Evolutionary conservation across 495 filamentous ascomycete genomes (phyloP), one percentile per base, ranked within the genome.

Genomic region (Oidiodendron maius): DNA sequence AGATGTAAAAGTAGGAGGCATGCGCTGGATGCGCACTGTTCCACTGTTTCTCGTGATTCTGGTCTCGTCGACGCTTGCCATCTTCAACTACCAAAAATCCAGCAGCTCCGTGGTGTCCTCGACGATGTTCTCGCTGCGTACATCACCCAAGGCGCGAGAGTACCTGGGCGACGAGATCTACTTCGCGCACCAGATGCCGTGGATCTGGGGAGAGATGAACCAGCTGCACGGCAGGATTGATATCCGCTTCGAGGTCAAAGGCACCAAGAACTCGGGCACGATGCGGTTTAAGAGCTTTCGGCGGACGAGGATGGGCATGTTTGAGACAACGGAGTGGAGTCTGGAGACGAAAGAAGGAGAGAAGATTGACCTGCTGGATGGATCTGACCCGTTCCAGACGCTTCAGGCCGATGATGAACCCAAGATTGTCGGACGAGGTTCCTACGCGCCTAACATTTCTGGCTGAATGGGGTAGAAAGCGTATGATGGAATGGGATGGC

Each of bases 61-160:
- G 44, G 77, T 77, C 25, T 71, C 71, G 16, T 82, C 80, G 42
- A 80, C 83, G 51, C 69, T 93, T 30, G 87, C 81, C 36, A 93
- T 95, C 64, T 97, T 98, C 83, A 98, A 98, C 72, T 97, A 98
- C 76, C 91, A 98, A 60, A 96, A 96, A 62, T 76, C 80, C 2
- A 87, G 85, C 2, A 86, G 80, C 15, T 84, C 84, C 44, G 81
- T 96, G 11, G 88, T 96, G 3, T 80, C 76, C 49, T 86, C 84
- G 37, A 91, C 87, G 4, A 75, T 98, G 1, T 98, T 96, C 71
- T 84, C 91, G 1, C 76, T 98, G 36, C 87, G 93, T 45, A 94
- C 86, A 11, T 86, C 84, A 39, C 68, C 76, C 5, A 66, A 71
- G 44, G 93, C 89, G 28, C 80, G 89, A 43, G 81, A 81, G 48